Evolutionary conservation across 2,329 filamentous ascomycete genomes (phyloP).

Genomic region (Diplodia scrobiculata): DNA sequence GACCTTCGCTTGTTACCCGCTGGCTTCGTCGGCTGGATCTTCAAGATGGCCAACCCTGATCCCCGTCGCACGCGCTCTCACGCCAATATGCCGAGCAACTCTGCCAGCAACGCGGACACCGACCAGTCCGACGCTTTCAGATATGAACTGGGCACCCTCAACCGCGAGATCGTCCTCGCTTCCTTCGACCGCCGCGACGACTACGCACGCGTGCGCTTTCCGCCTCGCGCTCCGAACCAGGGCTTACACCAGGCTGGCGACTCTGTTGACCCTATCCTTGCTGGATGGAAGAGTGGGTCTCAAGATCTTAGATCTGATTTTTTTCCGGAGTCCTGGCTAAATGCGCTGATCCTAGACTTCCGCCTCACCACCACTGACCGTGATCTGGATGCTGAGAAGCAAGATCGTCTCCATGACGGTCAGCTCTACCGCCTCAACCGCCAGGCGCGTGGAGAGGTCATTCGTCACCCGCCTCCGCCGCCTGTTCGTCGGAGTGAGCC

Average conservation of each 20-base stretch:
- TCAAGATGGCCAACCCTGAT: not conserved
- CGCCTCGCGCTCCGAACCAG: not conserved
- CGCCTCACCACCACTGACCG: slow-evolving; percentile 8
- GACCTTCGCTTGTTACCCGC: not conserved
- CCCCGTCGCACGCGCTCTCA: not conserved
- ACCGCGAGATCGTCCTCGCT: slow-evolving; percentile 19
- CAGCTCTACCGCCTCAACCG: slow-evolving; percentile 27
- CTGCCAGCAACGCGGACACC: not conserved
- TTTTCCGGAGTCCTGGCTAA: not conserved
- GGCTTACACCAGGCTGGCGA: not conserved
- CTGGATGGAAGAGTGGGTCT: slow-evolving; percentile 14
- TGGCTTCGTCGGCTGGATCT: not conserved
- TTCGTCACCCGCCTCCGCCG: not conserved
- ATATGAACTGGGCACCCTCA: slow-evolving; percentile 9
- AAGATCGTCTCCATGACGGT: slow-evolving; percentile 18
- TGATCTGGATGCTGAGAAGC: slow-evolving; percentile 10
- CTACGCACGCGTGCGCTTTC: not conserved
- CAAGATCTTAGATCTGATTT: no score
- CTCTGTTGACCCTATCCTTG: not conserved
- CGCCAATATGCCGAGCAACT: not conserved
- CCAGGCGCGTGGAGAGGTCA: slow-evolving; percentile 7
- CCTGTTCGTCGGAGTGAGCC: not conserved
- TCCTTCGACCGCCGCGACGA: slow-evolving; percentile 2
- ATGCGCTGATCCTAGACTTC: not conserved
- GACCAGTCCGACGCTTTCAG: slow-evolving; percentile 17